phyloP scores from a whole-genome alignment of 1,139 yeast genomes.

The Pichia inconspicua region DNA sequence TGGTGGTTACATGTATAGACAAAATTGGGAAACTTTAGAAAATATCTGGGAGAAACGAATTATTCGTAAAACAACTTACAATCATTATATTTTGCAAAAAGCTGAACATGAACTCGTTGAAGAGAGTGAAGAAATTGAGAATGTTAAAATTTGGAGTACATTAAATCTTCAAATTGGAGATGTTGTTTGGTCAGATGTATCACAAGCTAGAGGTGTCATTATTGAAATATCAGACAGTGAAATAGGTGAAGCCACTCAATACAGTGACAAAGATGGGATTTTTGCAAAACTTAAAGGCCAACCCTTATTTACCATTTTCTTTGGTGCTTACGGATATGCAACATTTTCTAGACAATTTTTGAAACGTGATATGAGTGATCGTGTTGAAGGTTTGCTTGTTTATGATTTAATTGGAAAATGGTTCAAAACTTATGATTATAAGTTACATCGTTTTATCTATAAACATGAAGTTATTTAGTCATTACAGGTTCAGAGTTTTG shows the following conservation, averaged over 20 bases:
- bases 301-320: constrained; percentile 6
- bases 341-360: constrained; percentile 6
- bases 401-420: constrained; percentile 17
- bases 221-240: constrained; percentile 5
- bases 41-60: neutral
- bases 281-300: neutral
- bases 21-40: neutral
- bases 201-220: constrained; percentile 8
- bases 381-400: constrained; percentile 11
- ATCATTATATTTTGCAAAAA: neutral
- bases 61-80: neutral
- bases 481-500: constrained; percentile 16
- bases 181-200: constrained; percentile 10
- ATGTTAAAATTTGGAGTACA: constrained; percentile 2
- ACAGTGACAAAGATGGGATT: neutral
- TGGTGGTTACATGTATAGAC: constrained; percentile 7
- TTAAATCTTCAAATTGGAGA: constrained; percentile 7
- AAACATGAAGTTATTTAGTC: constrained; percentile 12
- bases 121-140: neutral
- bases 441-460: constrained; percentile 7
- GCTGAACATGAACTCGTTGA: neutral
- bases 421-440: constrained; percentile 15
- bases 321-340: constrained; percentile 10
- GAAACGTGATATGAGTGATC: constrained; percentile 6
- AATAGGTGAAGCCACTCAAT: neutral